Evolutionary conservation across 805 yeast species (phyloP).

Genomic region (Nakazawaea wyomingensis): DNA sequence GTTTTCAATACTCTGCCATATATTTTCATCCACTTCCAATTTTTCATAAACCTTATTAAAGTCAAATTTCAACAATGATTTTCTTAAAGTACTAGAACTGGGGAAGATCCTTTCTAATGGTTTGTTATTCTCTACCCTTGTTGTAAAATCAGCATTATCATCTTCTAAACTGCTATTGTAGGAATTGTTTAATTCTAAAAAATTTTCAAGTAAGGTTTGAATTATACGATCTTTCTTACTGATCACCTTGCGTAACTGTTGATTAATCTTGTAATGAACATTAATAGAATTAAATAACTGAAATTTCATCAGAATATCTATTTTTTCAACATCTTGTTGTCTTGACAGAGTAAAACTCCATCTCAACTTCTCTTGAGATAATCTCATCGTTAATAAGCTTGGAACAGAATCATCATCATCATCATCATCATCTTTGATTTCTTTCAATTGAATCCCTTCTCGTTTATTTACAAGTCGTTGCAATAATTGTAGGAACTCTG

Average conservation of each 20-base stretch:
- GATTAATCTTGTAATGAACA: background rate
- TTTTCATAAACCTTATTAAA: background rate
- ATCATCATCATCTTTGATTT: background rate
- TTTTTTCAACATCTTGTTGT: background rate
- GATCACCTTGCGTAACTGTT: background rate
- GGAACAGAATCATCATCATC: background rate
- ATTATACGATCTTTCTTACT: constrained; percentile 13
- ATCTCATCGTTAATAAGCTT: background rate
- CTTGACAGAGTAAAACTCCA: constrained; percentile 2
- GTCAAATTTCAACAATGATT: constrained; percentile 5
- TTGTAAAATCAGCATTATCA: background rate
- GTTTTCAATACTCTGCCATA: constrained; percentile 3
- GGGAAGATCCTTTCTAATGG: constrained; percentile 12
- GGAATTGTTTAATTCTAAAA: constrained; percentile 11
- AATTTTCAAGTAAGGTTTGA: constrained; percentile 9
- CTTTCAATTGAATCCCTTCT: background rate
- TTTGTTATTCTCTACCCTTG: constrained; percentile 9
- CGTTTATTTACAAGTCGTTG: background rate
- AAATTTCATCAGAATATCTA: constrained; percentile 1
- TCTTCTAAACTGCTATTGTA: constrained; percentile 2
- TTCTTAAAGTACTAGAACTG: constrained; percentile 1
- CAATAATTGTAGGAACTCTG: constrained; percentile 1
- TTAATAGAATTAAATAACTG: constrained; percentile 3
- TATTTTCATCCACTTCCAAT: background rate
- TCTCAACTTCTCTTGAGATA: background rate